A percentile compares a stretch with the other conserved stretches of the same genome.
phyloP scores from a whole-genome alignment of 2,329 filamentous ascomycete genomes.

The Penicillium sp. region DNA sequence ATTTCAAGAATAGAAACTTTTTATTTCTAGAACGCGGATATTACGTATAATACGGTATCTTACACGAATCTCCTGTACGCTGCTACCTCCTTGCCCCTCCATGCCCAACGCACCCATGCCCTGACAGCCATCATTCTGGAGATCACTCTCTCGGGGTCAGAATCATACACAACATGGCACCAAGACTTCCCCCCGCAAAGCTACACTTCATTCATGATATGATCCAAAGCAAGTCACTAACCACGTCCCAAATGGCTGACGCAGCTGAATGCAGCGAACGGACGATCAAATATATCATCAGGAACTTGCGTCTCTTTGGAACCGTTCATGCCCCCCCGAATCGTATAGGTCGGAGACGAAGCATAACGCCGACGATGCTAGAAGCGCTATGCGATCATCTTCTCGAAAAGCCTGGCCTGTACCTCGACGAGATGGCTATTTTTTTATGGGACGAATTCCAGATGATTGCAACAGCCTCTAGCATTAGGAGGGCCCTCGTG shows the following conservation, averaged over 20 bases:
- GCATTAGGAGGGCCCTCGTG: conserved; percentile 29
- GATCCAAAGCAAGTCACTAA: background rate
- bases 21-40: background rate
- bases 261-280: background rate
- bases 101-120: background rate
- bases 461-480: conserved; percentile 14
- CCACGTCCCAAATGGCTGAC: background rate
- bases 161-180: background rate
- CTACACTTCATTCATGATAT: background rate
- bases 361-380: conserved; percentile 16
- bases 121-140: too few species aligned
- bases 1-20: background rate
- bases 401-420: conserved; percentile 34
- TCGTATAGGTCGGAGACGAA: conserved; percentile 8
- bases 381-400: conserved; percentile 33
- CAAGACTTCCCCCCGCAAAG: background rate
- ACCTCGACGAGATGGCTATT: conserved; percentile 32
- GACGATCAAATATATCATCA: background rate
- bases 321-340: conserved; percentile 3
- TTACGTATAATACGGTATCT: background rate
- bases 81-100: background rate
- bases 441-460: conserved; percentile 31
- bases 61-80: background rate
- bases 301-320: conserved; percentile 2
- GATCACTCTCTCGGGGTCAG: too few species aligned